Conservation (phyloP, 2,329 filamentous ascomycete genomes). For the Escovopsis sp. region DNA sequence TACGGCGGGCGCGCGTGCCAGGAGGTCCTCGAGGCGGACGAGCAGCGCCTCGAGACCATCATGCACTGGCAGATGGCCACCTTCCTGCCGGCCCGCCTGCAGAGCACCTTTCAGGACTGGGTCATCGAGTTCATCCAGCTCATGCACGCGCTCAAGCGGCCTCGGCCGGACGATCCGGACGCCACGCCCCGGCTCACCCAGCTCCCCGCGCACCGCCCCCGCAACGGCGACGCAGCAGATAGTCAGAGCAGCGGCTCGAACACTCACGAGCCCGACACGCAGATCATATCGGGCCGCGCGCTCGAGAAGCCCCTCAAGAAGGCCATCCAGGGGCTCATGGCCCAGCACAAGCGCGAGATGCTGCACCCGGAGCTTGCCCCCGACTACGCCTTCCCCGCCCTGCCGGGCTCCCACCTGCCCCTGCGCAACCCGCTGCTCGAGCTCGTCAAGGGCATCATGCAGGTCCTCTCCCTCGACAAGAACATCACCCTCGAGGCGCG, state of each 20-base stretch:
- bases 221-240: slow-evolving; percentile 32
- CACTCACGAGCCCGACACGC: slow-evolving; percentile 27
- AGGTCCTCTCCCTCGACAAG: slow-evolving; percentile 80
- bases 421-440: slow-evolving; percentile 61
- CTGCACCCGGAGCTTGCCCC: slow-evolving; percentile 74
- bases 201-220: slow-evolving; percentile 40
- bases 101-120: slow-evolving; percentile 81
- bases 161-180: slow-evolving; percentile 33
- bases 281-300: slow-evolving; percentile 58
- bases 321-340: slow-evolving; percentile 67
- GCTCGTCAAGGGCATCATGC: slow-evolving; percentile 84
- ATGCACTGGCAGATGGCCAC: slow-evolving; percentile 98
- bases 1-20: slow-evolving; percentile 89
- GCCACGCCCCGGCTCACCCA: slow-evolving; percentile 42
- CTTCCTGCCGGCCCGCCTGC: slow-evolving; percentile 67
- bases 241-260: too few species aligned
- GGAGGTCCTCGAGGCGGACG: slow-evolving; percentile 56
- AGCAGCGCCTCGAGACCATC: slow-evolving; percentile 72
- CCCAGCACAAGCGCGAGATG: slow-evolving; percentile 74
- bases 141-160: slow-evolving; percentile 77
- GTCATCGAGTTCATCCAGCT: slow-evolving; percentile 87
- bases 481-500: slow-evolving; percentile 80
- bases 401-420: slow-evolving; percentile 52
- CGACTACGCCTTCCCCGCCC: slow-evolving; percentile 72
- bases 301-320: slow-evolving; percentile 88